Evolutionary conservation across 495 filamentous ascomycete genomes (phyloP).

Genomic region (Daldinia loculata): DNA sequence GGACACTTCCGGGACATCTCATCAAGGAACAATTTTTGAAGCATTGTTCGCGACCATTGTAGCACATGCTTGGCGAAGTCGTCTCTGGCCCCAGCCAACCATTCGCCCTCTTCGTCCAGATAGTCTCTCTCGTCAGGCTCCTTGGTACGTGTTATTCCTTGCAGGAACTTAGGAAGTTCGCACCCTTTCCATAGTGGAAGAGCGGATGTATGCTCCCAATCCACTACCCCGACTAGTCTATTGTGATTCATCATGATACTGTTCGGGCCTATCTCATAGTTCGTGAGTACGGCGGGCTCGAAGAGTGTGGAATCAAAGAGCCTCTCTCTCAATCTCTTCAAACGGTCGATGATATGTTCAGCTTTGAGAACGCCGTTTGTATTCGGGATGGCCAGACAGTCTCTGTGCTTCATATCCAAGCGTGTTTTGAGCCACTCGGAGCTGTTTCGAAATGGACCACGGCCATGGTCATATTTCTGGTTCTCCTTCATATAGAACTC

Average conservation of each 20-base stretch:
- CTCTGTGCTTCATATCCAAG: background rate
- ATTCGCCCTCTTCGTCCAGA: background rate
- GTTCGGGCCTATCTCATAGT: background rate
- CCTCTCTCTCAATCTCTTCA: background rate
- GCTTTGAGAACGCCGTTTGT: background rate
- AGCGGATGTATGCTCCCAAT: constrained; percentile 8
- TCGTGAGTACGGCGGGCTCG: constrained; percentile 5
- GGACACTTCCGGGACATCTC: background rate
- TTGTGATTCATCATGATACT: constrained; percentile 5
- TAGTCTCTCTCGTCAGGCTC: background rate
- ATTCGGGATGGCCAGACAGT: background rate
- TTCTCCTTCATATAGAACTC: constrained; percentile 8
- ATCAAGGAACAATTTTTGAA: background rate
- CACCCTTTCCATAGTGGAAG: constrained; percentile 14
- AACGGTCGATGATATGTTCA: constrained; percentile 5
- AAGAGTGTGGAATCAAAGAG: constrained; percentile 3
- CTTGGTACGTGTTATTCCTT: background rate
- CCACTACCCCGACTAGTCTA: constrained; percentile 3
- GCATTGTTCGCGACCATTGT: background rate
- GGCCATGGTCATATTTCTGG: background rate
- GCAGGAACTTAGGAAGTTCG: constrained; percentile 7
- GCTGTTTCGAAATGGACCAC: constrained; percentile 6
- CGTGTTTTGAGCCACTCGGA: background rate
- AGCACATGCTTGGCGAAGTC: constrained; percentile 3
- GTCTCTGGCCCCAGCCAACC: background rate